These are phyloP conservation scores for Hericium coralloides DNA, from an alignment of 768 basidiomycete genomes.

Conservation along the genomic window DNA sequence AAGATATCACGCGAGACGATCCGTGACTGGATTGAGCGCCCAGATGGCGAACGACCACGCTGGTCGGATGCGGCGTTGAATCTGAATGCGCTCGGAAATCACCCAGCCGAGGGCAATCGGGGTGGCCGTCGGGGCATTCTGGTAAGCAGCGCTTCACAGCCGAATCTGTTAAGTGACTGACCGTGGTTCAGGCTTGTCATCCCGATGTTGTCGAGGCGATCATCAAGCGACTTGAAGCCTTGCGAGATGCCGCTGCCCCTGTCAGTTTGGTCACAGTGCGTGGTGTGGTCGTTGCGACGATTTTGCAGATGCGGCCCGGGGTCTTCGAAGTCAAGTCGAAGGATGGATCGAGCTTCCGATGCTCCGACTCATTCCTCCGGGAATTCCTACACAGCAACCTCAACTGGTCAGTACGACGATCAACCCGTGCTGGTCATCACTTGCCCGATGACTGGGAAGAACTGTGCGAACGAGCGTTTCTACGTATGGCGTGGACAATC, in stretches of 20 bases:
- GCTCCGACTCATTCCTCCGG: conserved; percentile 20
- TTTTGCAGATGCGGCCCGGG: conserved; percentile 17
- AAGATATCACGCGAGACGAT: neutral
- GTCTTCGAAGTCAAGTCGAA: conserved; percentile 17
- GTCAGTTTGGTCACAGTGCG: conserved; percentile 17
- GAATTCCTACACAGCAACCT: conserved; percentile 16
- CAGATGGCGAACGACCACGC: too few relatives aligned
- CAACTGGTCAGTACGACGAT: conserved; percentile 19
- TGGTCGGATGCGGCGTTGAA: too few relatives aligned
- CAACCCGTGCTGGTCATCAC: conserved; percentile 28
- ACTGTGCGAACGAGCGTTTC: conserved; percentile 6
- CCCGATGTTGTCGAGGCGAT: neutral
- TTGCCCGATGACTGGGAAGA: conserved; percentile 23
- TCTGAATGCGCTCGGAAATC: too few relatives aligned
- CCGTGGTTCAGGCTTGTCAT: neutral
- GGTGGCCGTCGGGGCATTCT: too few relatives aligned
- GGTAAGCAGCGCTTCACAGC: too few relatives aligned
- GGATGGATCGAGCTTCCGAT: conserved; percentile 22
- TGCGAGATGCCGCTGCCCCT: neutral
- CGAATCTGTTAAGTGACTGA: too few relatives aligned
- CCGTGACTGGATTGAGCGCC: neutral
- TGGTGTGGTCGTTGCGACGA: conserved; percentile 23
- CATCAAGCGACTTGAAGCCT: neutral
- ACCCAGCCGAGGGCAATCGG: too few relatives aligned
- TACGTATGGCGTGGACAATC: conserved; percentile 20